These are phyloP conservation scores for Aspergillus sparsus DNA, from an alignment of 495 filamentous ascomycete species.

Conservation along the genomic window DNA sequence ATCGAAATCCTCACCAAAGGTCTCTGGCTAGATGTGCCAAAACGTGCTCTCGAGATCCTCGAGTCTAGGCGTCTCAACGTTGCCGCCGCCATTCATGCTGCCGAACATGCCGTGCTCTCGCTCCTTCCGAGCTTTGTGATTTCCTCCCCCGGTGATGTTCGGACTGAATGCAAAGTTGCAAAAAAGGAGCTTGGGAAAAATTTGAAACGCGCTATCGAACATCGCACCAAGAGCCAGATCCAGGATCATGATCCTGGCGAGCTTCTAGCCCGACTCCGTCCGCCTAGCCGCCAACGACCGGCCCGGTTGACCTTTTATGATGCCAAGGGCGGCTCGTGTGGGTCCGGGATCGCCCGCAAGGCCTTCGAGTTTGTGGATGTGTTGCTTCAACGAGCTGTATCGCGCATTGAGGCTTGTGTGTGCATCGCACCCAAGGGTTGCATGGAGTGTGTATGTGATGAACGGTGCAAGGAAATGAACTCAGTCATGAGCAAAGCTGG, in stretches of 20 bases:
- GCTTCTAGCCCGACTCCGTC: slow-evolving; percentile 14
- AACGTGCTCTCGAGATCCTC: slow-evolving; percentile 75
- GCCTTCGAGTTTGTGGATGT: slow-evolving; percentile 90
- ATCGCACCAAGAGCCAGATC: slow-evolving; percentile 10
- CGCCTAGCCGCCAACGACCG: slow-evolving; percentile 74
- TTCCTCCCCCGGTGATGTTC: slow-evolving; percentile 81
- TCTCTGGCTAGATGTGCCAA: slow-evolving; percentile 95
- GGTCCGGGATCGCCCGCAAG: slow-evolving; percentile 83
- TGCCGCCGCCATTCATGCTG: slow-evolving; percentile 89
- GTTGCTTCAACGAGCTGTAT: slow-evolving; percentile 74
- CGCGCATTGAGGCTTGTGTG: slow-evolving; percentile 71
- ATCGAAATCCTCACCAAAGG: slow-evolving; percentile 82
- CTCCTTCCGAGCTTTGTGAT: slow-evolving; percentile 90
- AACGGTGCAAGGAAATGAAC: slow-evolving; percentile 85
- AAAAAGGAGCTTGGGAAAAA: slow-evolving; percentile 56
- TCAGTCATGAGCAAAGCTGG: slow-evolving; percentile 94
- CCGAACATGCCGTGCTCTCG: slow-evolving; percentile 84
- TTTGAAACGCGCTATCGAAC: slow-evolving; percentile 30
- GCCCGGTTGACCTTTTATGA: slow-evolving; percentile 94
- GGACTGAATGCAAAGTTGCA: slow-evolving; percentile 94
- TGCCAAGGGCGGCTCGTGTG: slow-evolving; percentile 80
- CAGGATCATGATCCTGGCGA: slow-evolving; percentile 27
- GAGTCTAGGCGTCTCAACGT: slow-evolving; percentile 70
- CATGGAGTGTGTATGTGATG: slow-evolving; percentile 83
- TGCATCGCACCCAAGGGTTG: slow-evolving; percentile 68